Conservation (phyloP, 2,329 filamentous ascomycete species). For the Huntiella omanensis region DNA sequence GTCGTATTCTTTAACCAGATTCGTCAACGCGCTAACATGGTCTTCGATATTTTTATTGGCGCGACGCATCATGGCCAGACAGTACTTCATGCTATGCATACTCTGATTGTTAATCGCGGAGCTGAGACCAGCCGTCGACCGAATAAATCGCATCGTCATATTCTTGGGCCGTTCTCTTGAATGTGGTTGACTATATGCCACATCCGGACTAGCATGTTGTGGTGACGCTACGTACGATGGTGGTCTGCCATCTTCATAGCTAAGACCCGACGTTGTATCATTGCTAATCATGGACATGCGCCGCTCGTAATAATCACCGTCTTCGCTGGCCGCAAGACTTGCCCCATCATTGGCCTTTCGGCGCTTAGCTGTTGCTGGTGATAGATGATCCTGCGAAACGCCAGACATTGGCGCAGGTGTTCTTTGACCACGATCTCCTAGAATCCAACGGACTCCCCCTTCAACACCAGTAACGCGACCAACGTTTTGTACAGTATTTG, state of each 20-base stretch:
- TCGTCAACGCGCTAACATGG: constrained; percentile 54
- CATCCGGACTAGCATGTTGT: constrained; percentile 16
- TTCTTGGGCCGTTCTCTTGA: constrained; percentile 2
- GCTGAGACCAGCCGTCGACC: constrained; percentile 77
- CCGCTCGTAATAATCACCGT: constrained; percentile 16
- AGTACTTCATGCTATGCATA: constrained; percentile 66
- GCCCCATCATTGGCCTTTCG: constrained; percentile 32
- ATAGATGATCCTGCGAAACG: constrained; percentile 22
- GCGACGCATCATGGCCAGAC: constrained; percentile 59
- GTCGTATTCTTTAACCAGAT: constrained; percentile 67
- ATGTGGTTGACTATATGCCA: constrained; percentile 11
- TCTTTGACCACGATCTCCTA: constrained; percentile 39
- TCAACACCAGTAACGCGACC: constrained; percentile 77
- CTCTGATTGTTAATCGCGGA: constrained; percentile 85
- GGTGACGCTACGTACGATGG: constrained; percentile 12
- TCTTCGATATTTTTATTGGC: constrained; percentile 66
- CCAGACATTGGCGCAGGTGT: constrained; percentile 15
- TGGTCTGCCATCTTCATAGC: constrained; percentile 4
- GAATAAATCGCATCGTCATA: constrained; percentile 43
- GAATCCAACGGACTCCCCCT: constrained; percentile 66
- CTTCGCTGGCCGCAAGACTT: constrained; percentile 10
- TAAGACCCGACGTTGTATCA: constrained; percentile 4
- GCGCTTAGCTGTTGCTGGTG: constrained; percentile 32
- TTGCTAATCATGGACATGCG: constrained; percentile 10
- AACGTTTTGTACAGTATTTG: constrained; percentile 69